Percentiles rank a stretch among this genome's conserved stretches.
These are phyloP conservation scores for Psilocybe tampanensis DNA, from an alignment of 768 basidiomycete species.

Conservation along the genomic window DNA sequence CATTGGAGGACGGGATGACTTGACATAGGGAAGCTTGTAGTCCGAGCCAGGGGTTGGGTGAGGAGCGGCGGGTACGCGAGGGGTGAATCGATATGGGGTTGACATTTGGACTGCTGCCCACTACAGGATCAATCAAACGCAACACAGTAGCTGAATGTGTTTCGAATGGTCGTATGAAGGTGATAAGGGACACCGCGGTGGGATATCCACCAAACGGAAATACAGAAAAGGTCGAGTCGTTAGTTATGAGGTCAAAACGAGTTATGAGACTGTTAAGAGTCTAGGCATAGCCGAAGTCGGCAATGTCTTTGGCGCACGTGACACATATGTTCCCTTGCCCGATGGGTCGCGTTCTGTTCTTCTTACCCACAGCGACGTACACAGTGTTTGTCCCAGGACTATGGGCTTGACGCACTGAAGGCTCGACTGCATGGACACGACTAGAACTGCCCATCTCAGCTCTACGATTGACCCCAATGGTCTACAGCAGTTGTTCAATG, in stretches of 20 bases:
- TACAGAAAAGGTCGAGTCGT: too few relatives aligned
- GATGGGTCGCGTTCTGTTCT: too few relatives aligned
- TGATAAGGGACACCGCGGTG: background rate
- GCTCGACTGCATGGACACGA: background rate
- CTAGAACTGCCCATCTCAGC: background rate
- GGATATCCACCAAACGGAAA: too few relatives aligned
- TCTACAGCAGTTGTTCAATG: constrained; percentile 24
- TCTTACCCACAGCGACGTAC: too few relatives aligned
- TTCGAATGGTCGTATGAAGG: background rate
- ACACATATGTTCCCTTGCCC: too few relatives aligned
- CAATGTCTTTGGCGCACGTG: too few relatives aligned
- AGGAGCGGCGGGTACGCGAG: constrained; percentile 21
- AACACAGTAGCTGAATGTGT: background rate
- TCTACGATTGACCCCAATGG: constrained; percentile 18
- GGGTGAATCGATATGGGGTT: constrained; percentile 23
- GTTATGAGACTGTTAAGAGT: too few relatives aligned
- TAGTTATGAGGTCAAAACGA: too few relatives aligned
- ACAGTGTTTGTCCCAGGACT: background rate
- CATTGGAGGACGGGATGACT: constrained; percentile 48
- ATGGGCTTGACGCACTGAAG: background rate
- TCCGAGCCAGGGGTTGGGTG: constrained; percentile 23
- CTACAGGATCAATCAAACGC: background rate
- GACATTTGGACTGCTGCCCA: constrained; percentile 11
- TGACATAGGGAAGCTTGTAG: constrained; percentile 17
- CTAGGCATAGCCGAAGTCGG: too few relatives aligned